Evolutionary conservation across 805 yeast species (phyloP).

Genomic region (Kazachstania viticola): DNA sequence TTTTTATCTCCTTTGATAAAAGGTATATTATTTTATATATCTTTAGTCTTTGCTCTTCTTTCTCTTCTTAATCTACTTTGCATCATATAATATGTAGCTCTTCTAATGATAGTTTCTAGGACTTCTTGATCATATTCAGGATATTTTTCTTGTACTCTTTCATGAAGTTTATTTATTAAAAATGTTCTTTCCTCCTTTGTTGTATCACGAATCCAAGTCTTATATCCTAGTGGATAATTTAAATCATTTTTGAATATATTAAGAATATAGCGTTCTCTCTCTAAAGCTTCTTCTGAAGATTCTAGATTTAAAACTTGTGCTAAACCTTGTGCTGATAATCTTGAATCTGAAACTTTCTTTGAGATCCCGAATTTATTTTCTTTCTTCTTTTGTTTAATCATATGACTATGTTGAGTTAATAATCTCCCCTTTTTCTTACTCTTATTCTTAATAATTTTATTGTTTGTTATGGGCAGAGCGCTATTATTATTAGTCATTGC

Average conservation of each 20-base stretch:
- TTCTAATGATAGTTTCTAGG: slow-evolving; percentile 61
- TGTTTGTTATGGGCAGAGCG: too few species aligned
- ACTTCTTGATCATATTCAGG: slow-evolving; percentile 35
- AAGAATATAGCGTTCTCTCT: slow-evolving; percentile 42
- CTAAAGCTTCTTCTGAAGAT: slow-evolving; percentile 43
- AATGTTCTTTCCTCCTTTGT: slow-evolving; percentile 40
- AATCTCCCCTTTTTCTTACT: too few species aligned
- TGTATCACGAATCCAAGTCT: slow-evolving; percentile 81
- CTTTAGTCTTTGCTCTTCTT: slow-evolving; percentile 38
- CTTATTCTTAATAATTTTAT: too few species aligned
- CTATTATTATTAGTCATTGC: too few species aligned
- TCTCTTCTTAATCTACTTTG: slow-evolving; percentile 65
- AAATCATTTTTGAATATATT: slow-evolving; percentile 43
- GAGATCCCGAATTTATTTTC: too few species aligned
- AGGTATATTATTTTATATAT: too few species aligned
- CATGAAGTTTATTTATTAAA: slow-evolving; percentile 37
- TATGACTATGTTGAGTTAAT: too few species aligned
- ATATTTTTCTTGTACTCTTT: slow-evolving; percentile 36
- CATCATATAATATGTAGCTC: slow-evolving; percentile 74
- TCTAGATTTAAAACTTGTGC: slow-evolving; percentile 39
- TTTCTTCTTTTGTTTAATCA: too few species aligned
- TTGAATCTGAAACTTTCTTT: slow-evolving; percentile 34
- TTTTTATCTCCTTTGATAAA: too few species aligned
- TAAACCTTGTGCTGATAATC: slow-evolving; percentile 46
- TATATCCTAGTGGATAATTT: slow-evolving; percentile 62